phyloP scores from a whole-genome alignment of 1,139 yeast species.

The Candida sojae region DNA sequence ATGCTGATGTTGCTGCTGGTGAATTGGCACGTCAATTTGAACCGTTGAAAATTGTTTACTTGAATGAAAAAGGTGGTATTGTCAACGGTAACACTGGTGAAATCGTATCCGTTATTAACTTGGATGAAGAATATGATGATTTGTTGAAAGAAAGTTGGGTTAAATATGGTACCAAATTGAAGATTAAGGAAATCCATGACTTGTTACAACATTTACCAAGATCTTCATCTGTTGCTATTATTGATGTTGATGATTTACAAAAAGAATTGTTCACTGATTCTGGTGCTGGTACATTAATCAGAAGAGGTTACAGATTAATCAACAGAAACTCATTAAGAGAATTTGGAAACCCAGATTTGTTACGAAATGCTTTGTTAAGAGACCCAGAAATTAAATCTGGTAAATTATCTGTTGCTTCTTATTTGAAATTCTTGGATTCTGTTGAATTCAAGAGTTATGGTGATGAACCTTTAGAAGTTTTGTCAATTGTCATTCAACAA shows the following conservation, averaged over 20 bases:
- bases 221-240: constrained; percentile 96
- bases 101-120: constrained; percentile 83
- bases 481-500: constrained; percentile 71
- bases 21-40: constrained; percentile 95
- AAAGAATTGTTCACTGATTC: constrained; percentile 97
- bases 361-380: constrained; percentile 74
- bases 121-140: constrained; percentile 94
- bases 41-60: constrained; percentile 92
- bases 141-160: constrained; percentile 96
- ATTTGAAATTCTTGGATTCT: constrained; percentile 69
- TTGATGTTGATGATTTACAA: constrained; percentile 91
- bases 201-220: constrained; percentile 91
- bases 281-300: constrained; percentile 97
- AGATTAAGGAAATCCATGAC: constrained; percentile 94
- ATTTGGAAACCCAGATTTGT: constrained; percentile 73
- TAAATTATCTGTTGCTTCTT: constrained; percentile 75
- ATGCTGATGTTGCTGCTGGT: constrained; percentile 99
- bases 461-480: constrained; percentile 93
- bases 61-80: constrained; percentile 97
- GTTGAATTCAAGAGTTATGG: constrained; percentile 77
- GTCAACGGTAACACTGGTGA: constrained; percentile 91
- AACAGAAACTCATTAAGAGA: constrained; percentile 69
- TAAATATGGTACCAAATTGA: constrained; percentile 95
- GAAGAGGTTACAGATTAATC: constrained; percentile 91
- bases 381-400: constrained; percentile 77